A percentile compares a stretch with the other conserved stretches of the same genome.
Evolutionary conservation across 148 eudicot genomes (phyloP).

Genomic region (Gaultheria prostrata): DNA sequence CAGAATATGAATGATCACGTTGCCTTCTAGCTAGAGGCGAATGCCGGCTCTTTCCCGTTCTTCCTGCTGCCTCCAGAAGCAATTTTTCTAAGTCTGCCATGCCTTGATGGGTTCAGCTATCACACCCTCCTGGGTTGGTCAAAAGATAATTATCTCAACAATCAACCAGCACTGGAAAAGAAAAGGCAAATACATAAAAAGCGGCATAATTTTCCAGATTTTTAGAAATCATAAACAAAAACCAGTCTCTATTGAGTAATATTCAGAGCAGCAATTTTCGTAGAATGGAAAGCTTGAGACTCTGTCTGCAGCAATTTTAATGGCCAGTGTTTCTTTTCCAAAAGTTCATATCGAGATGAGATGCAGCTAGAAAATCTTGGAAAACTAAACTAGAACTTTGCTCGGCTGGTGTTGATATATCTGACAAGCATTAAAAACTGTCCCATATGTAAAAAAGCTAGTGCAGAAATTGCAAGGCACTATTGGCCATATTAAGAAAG

Average conservation of each 20-base stretch:
- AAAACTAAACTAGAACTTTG: neutral
- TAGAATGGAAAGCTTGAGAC: neutral
- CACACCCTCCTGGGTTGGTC: neutral
- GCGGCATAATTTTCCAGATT: neutral
- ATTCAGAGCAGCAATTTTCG: neutral
- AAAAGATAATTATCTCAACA: constrained; percentile 10
- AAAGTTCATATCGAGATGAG: neutral
- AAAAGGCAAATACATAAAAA: neutral
- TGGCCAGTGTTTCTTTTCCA: neutral
- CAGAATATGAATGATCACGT: constrained; percentile 65
- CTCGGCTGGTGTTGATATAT: neutral
- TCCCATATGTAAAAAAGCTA: neutral
- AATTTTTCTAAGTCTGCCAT: constrained; percentile 90
- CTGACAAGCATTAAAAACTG: neutral
- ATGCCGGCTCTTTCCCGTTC: constrained; percentile 74
- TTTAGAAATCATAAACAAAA: neutral
- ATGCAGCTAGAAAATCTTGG: constrained; percentile 4
- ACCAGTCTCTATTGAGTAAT: neutral
- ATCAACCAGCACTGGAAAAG: neutral
- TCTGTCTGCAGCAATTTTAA: neutral
- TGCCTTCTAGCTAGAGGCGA: constrained; percentile 75
- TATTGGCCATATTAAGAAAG: neutral
- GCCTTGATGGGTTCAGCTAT: constrained; percentile 1
- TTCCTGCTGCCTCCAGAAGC: constrained; percentile 96
- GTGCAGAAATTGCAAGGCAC: neutral